Percentiles rank a stretch among this genome's conserved stretches.
Conservation (phyloP, 306 rosid genomes). For the Biancaea sappan region DNA sequence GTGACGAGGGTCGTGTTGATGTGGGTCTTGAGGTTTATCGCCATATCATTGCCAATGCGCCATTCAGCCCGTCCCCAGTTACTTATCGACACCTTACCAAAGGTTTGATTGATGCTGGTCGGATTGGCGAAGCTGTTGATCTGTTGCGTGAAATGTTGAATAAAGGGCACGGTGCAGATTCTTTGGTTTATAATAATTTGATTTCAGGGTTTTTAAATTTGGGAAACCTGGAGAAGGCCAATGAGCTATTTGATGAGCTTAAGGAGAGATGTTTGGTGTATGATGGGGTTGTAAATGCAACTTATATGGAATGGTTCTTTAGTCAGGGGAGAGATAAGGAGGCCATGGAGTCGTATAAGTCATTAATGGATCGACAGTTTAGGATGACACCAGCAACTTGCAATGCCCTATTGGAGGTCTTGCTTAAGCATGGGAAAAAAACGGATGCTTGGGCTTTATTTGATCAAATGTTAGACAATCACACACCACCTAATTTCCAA, state of each 20-base stretch:
- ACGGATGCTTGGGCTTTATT: constrained; percentile 70
- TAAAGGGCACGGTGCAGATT: constrained; percentile 90
- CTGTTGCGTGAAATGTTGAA: constrained; percentile 89
- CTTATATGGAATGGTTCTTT: constrained; percentile 92
- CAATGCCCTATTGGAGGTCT: constrained; percentile 77
- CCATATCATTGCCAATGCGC: constrained; percentile 64
- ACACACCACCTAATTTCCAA: constrained; percentile 83
- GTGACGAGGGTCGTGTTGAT: constrained; percentile 85
- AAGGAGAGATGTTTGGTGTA: constrained; percentile 87
- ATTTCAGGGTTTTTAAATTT: constrained; percentile 68
- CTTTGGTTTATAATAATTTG: constrained; percentile 78
- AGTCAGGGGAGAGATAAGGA: constrained; percentile 62
- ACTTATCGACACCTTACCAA: constrained; percentile 85
- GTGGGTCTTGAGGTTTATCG: constrained; percentile 73
- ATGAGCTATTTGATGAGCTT: constrained; percentile 87
- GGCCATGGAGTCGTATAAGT: constrained; percentile 90
- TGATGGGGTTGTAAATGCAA: constrained; percentile 88
- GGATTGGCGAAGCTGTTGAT: constrained; percentile 78
- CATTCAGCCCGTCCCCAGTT: constrained; percentile 82
- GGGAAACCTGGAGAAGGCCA: constrained; percentile 79
- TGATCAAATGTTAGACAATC: constrained; percentile 83
- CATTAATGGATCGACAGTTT: constrained; percentile 67
- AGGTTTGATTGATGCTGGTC: constrained; percentile 64
- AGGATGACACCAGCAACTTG: constrained; percentile 86
- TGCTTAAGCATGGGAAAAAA: constrained; percentile 66